Evolutionary conservation across 768 basidiomycete genomes (phyloP), one percentile per base, ranked within the genome.

Genomic region (Boletus sensibilis): DNA sequence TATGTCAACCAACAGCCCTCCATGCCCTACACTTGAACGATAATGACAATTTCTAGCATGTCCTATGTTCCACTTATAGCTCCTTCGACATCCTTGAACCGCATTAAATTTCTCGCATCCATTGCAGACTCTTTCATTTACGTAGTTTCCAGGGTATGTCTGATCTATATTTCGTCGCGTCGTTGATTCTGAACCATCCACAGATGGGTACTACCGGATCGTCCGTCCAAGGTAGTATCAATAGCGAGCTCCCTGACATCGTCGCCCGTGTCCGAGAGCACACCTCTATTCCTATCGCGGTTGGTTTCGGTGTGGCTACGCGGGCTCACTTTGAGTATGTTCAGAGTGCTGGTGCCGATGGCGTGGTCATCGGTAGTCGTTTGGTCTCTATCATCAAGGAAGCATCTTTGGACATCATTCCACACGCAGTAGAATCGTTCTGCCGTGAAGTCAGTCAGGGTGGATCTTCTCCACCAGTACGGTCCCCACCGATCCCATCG

Each of bases 141-240:
- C 70, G 86, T 99, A 45, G 95, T 98, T n/a, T 97, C 95, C 46
- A 96, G 93, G 79, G 94, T 90, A 64, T 38, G 74, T 61, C 23
- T 21, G 18, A 29, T 48, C 27, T 48, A 21, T 21, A 33, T 59
- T 9, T 41, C 23, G n/a, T 46, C 21, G 33, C 35, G 27, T 9
- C 9, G 25, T 27, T 27, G 23, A n/a, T 39, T 46, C 47, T 62
- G 35, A 67, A 29, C 37, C 50, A 50, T 55, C 18, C 54, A 74
- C 53, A 89, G 92, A 99, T 99, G 97, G 97, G 97, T 14, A 97
- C 93, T 2, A 99, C 97, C 2, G 97, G 97, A 31, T 97, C 96
- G 9, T 90, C 92, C 2, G 86, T 82, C 42, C 75, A 81, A 40
- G 82, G 83, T 13, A 77, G 75, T 0, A 83, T 97, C 67, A 94